Conservation (phyloP, 305 asterid species). For the Solanum hybrid region DNA sequence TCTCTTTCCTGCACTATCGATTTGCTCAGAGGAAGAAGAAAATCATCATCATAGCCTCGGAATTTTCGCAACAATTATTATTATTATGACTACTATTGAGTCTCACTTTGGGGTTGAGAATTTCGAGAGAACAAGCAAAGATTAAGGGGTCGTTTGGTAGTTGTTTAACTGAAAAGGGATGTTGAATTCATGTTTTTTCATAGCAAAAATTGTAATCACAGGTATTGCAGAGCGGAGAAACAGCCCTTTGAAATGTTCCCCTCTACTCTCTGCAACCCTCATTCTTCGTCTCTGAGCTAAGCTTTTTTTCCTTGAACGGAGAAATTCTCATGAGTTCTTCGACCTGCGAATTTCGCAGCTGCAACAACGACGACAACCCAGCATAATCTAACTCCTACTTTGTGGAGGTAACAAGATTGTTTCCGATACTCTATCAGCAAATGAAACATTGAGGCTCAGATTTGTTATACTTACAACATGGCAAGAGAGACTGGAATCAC, state of each 20-base stretch:
- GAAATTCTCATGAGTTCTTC: background rate
- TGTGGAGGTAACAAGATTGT: background rate
- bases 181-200: background rate
- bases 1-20: background rate
- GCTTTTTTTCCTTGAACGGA: background rate
- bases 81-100: background rate
- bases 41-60: background rate
- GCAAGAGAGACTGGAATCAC: background rate
- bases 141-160: background rate
- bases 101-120: background rate
- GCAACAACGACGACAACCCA: background rate
- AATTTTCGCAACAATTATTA: background rate
- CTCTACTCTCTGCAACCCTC: conserved; percentile 1
- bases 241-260: background rate
- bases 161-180: background rate
- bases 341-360: background rate
- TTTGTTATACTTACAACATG: background rate
- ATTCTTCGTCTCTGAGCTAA: background rate
- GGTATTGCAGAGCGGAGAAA: background rate
- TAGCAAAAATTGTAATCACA: background rate
- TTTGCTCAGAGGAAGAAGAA: background rate
- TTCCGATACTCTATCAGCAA: background rate
- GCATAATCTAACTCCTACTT: background rate
- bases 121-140: background rate
- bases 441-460: background rate